phyloP scores from a whole-genome alignment of 192 early-diverging fungal genomes.

The Paraglomus brasilianum region DNA sequence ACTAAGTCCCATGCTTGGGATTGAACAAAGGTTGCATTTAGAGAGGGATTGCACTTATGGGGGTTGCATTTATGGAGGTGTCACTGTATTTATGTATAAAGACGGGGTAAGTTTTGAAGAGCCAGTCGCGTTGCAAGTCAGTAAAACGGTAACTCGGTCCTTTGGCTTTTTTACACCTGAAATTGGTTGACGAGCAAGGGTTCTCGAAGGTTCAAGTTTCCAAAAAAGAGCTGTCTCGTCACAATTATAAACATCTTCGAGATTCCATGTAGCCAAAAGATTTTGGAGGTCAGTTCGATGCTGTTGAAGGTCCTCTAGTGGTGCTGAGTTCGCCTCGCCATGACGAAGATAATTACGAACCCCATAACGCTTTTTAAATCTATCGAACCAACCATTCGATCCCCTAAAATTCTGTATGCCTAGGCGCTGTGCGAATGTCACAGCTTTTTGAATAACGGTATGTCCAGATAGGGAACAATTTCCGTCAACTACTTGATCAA shows the following conservation, averaged over 20 bases:
- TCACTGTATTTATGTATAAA: neutral
- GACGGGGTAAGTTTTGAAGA: constrained; percentile 1
- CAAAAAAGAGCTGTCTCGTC: constrained; percentile 7
- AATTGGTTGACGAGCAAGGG: neutral
- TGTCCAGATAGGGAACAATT: neutral
- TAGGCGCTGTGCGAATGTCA: neutral
- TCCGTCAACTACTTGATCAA: neutral
- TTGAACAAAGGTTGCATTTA: neutral
- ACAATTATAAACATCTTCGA: neutral
- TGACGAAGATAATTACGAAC: neutral
- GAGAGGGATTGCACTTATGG: too few species aligned
- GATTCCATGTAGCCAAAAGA: neutral
- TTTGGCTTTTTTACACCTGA: neutral
- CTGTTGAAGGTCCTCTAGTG: neutral
- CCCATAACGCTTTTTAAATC: constrained; percentile 1
- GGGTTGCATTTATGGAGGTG: too few species aligned
- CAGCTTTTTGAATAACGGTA: neutral
- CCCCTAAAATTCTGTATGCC: neutral
- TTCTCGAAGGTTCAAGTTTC: constrained; percentile 1
- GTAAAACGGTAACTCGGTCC: neutral
- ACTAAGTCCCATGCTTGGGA: neutral
- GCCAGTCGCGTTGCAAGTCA: neutral
- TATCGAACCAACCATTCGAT: neutral
- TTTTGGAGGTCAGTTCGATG: neutral
- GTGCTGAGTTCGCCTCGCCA: neutral